phyloP scores from a whole-genome alignment of 345 rosid genomes.

The Erodium maritimum region DNA sequence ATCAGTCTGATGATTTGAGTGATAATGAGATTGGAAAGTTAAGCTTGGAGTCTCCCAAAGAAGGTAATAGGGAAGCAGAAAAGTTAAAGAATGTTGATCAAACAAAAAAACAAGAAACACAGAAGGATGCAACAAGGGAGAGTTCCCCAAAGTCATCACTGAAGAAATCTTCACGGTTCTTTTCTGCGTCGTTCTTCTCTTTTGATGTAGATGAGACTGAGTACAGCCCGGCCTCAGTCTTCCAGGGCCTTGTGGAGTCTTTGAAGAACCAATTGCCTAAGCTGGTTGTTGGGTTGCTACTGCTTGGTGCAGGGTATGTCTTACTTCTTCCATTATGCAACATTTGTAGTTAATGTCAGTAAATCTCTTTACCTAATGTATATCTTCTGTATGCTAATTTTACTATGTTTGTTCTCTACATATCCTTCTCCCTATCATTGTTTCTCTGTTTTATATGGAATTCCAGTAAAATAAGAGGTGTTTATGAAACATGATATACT shows the following conservation, averaged over 20 bases:
- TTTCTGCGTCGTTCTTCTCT: constrained; percentile 96
- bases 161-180: constrained; percentile 92
- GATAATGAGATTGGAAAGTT: constrained; percentile 50
- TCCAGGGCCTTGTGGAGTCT: constrained; percentile 57
- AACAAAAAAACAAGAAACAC: constrained; percentile 56
- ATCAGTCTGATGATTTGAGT: constrained; percentile 36
- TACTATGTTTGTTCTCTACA: background rate
- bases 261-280: constrained; percentile 69
- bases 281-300: constrained; percentile 56
- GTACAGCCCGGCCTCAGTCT: constrained; percentile 51
- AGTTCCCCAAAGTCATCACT: constrained; percentile 60
- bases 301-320: constrained; percentile 80
- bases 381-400: background rate
- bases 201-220: constrained; percentile 59
- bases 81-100: constrained; percentile 39
- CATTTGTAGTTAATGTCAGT: background rate
- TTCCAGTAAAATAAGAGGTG: background rate
- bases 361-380: no score
- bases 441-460: background rate
- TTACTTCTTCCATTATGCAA: constrained; percentile 7
- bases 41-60: constrained; percentile 37
- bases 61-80: constrained; percentile 56
- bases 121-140: constrained; percentile 60
- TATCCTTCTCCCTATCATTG: no score
- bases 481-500: background rate